Evolutionary conservation across 305 asterid genomes (phyloP).

Genomic region (Euphrasia arctica): DNA sequence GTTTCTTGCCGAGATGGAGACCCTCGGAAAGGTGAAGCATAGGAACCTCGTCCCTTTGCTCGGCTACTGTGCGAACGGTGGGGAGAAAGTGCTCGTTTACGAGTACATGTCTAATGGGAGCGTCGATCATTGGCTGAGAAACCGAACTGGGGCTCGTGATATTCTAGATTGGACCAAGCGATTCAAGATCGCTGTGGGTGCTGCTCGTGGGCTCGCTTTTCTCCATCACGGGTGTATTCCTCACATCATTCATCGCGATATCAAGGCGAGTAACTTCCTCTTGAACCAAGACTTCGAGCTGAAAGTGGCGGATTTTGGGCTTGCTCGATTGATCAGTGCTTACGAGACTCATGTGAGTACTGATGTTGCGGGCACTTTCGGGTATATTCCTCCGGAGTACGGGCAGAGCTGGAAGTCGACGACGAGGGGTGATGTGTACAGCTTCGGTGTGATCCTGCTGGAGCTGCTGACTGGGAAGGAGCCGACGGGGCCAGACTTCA

Average conservation of each 20-base stretch:
- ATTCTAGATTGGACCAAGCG: slow-evolving; percentile 65
- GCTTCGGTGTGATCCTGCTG: slow-evolving; percentile 86
- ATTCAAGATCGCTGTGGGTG: slow-evolving; percentile 64
- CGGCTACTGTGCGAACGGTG: slow-evolving; percentile 81
- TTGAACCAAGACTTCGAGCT: slow-evolving; percentile 75
- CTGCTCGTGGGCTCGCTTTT: slow-evolving; percentile 89
- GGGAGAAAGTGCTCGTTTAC: slow-evolving; percentile 79
- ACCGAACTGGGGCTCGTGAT: slow-evolving; percentile 50
- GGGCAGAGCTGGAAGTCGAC: slow-evolving; percentile 93
- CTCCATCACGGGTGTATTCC: slow-evolving; percentile 94
- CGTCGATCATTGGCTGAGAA: slow-evolving; percentile 81
- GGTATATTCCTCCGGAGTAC: slow-evolving; percentile 92
- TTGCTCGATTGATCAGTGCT: slow-evolving; percentile 86
- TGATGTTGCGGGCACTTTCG: slow-evolving; percentile 88
- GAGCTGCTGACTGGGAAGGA: slow-evolving; percentile 88
- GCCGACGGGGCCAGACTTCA: slow-evolving; percentile 86
- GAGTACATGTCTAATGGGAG: slow-evolving; percentile 94
- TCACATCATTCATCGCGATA: slow-evolving; percentile 86
- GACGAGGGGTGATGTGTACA: slow-evolving; percentile 80
- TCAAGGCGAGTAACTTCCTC: slow-evolving; percentile 82
- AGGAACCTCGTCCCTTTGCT: slow-evolving; percentile 78
- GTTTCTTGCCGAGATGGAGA: slow-evolving; percentile 94
- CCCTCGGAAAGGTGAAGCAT: slow-evolving; percentile 90
- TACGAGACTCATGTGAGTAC: slow-evolving; percentile 97
- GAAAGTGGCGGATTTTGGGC: slow-evolving; percentile 90